Conservation (phyloP, 2,329 filamentous ascomycete genomes). For the Zasmidium citrigriseum region DNA sequence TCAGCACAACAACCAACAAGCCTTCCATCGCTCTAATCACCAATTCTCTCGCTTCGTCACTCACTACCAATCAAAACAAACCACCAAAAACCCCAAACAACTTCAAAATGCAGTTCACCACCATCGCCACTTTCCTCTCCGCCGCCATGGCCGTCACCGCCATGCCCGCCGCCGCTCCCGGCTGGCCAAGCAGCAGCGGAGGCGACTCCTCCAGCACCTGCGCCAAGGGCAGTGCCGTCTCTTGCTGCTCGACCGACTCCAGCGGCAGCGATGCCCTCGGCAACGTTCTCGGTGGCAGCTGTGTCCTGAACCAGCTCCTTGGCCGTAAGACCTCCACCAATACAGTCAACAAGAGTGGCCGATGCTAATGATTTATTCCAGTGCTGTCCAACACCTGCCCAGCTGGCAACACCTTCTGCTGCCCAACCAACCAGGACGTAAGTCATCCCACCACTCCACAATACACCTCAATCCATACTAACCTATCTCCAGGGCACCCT, state of each 20-base stretch:
- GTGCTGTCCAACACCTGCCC: constrained; percentile 9
- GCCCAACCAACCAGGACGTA: constrained; percentile 16
- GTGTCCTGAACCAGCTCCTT: constrained; percentile 8
- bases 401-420: constrained; percentile 20
- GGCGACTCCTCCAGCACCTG: constrained; percentile 1
- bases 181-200: not conserved
- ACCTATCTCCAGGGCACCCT: constrained; percentile 2
- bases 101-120: constrained; percentile 23
- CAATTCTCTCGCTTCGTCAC: constrained; percentile 12
- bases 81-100: constrained; percentile 3
- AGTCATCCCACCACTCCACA: not conserved
- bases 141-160: constrained; percentile 16
- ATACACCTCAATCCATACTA: not conserved
- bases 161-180: not conserved
- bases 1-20: constrained; percentile 15
- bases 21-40: constrained; percentile 6
- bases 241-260: constrained; percentile 17
- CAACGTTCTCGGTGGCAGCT: constrained; percentile 17
- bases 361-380: not conserved
- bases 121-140: constrained; percentile 15
- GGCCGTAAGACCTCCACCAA: not conserved
- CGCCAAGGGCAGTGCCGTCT: constrained; percentile 7
- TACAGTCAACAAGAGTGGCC: not conserved
- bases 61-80: constrained; percentile 9
- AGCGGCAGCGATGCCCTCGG: constrained; percentile 1